Base-by-base conservation (phyloP, 768 basidiomycete genomes). In the Cystoderma amianthinum region DNA sequence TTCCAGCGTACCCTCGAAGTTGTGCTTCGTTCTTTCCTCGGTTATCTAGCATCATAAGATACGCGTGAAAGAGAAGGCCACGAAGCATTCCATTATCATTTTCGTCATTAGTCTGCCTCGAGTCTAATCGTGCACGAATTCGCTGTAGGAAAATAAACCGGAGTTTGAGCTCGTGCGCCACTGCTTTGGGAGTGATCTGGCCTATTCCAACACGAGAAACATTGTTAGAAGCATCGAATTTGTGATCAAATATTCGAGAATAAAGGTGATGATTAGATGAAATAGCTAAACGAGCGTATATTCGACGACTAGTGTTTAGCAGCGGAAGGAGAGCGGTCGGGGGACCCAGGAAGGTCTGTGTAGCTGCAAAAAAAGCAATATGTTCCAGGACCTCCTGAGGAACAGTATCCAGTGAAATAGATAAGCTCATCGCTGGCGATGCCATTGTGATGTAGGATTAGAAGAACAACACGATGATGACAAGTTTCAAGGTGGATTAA, bases 301-400 rank as follows among this genome's bases (percentile, higher is more conserved):
- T 61, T 28, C 54, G 61, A 39, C 65, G 72, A 57, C 69, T 78
- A 22, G 72, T 64, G 23, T 60, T 48, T 12, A 85, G 66, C 16
- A 91, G 62, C 9, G 80, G 64, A n/a, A 71, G 40, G 21, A 90
- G 61, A 23, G 64, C 65, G 1, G 73, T 63, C 12, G 82, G 84
- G 5, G 85, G 82, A 13, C 85, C 83, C 32, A 79, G 62, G 38
- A 72, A 61, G 21, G 42, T 48, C 3, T 70, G 53, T 3, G 77
- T 77, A 5, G 72, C 78, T 30, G 76, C 61, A 49, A 78, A 79
- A 54, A 73, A 80, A 1, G 85, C 85, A 50, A 94, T 80, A 38
- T 80, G 78, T 54, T 91, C 83, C 34, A 93, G 69, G 28, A 92
- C 71, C 60, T 92, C 90, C 45, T 74, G 75, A 11, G 89, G 89